These are phyloP conservation scores for Loxodes magnus DNA, from an alignment of 73 alveolate genomes.

Conservation along the genomic window DNA sequence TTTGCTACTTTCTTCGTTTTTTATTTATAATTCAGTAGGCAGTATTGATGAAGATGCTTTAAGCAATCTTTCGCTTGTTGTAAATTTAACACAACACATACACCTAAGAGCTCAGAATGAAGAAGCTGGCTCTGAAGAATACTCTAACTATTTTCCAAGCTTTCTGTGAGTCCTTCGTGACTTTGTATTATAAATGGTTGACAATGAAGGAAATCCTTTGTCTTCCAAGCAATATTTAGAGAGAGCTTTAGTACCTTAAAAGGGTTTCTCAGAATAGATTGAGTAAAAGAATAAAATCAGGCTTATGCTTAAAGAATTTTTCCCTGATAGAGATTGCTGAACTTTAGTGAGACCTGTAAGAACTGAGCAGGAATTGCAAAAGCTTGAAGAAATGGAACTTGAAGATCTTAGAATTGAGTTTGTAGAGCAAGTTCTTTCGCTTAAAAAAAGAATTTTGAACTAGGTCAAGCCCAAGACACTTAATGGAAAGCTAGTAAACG, in stretches of 20 bases:
- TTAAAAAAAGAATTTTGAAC: conserved; percentile 67
- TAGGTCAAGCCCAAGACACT: conserved; percentile 75
- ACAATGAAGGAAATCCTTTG: conserved; percentile 27
- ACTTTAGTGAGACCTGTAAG: conserved; percentile 91
- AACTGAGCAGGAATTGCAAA: conserved; percentile 85
- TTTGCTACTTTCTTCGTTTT: conserved; percentile 58
- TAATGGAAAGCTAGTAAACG: conserved; percentile 73
- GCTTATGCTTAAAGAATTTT: conserved; percentile 24
- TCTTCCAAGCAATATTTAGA: conserved; percentile 91
- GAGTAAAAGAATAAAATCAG: conserved; percentile 73
- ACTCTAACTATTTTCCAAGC: conserved; percentile 69
- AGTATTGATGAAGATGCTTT: conserved; percentile 86
- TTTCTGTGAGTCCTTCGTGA: conserved; percentile 98
- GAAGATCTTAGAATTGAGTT: conserved; percentile 85
- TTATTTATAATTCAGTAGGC: conserved; percentile 89
- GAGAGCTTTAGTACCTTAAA: conserved; percentile 54
- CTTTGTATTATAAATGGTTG: conserved; percentile 77
- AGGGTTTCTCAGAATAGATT: conserved; percentile 51
- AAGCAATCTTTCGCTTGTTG: conserved; percentile 60
- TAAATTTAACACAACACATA: conserved; percentile 83
- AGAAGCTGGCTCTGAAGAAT: conserved; percentile 25
- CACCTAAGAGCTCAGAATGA: conserved; percentile 55
- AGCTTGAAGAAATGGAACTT: conserved; percentile 68
- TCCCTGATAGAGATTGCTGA: conserved; percentile 85
- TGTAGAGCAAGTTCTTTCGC: conserved; percentile 68